Base-by-base conservation (phyloP, 78 protist species). In the Dictyostelium intermedium region DNA sequence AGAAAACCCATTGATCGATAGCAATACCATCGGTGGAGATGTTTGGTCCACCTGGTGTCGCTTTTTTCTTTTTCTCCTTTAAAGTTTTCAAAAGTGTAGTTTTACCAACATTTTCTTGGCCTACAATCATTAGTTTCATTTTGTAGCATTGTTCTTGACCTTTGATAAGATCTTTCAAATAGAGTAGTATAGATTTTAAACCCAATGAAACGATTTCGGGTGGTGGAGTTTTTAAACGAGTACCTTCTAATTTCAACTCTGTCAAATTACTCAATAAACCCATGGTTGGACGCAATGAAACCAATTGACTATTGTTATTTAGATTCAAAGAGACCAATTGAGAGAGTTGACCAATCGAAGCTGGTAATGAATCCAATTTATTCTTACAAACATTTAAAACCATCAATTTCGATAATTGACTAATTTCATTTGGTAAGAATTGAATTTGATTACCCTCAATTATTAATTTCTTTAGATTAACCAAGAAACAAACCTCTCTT, bases 131-230 rank as follows among this genome's bases (percentile, higher is more conserved):
- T 32, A 84, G 34, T 56, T 83, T 84, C 92, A 84, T 84, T 16
- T 91, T 82, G 69, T 93, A 80, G 34, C 96, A 85, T 50, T 85
- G 92, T 14, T 92, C 96, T 69, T 92, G 96, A 30, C 96, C 96
- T 37, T 92, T 85, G 13, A 72, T 85, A 43, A 92, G 50, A 83
- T 92, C 96, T 23, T 41, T 76, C n/a, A 92, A 70, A n/a, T 92
- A 92, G 27, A 66, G 79, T 13, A 92, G 23, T 6, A 92, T 92
- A 0, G 91, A 37, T 45, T 47, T 73, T 2, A 92, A 37, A 3
- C 96, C 96, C 78, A 74, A 81, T 20, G 69, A 18, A 25, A 76
- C 35, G 18, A 92, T 92, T 32, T 92, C 96, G 11, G 91, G 86
- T 47, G 96, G 96, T 43, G 96, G 96, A 5, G 96, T 92, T 41